Evolutionary conservation across 306 rosid genomes (phyloP), one percentile per base, ranked within the genome.

Genomic region (Castanea crenata): DNA sequence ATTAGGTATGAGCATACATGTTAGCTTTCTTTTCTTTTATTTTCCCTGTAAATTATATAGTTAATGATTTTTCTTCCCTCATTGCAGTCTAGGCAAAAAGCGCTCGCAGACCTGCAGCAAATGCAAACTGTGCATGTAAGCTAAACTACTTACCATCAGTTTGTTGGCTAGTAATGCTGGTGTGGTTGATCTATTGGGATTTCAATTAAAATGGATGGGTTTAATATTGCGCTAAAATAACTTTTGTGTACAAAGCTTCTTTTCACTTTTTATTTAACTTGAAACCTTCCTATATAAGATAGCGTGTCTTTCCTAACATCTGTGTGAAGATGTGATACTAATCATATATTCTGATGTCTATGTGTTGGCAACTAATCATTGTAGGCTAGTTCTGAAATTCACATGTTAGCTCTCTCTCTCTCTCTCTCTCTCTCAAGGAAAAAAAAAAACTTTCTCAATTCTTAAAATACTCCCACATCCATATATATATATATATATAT

Each of bases 41-140:
- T 59, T 23, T 23, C 27, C 5, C 23, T 29, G 6, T 63, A 63
- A 63, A 63, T 29, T 59, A 59, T 21, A 8, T 63, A 29, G 51
- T 19, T 19, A 35, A 9, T 67, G 52, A 35, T 52, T 64, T 64
- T 18, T 19, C 6, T 35, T 35, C 19, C 11, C 38, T 35, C 52
- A 18, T 68, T 68, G 80, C 93, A 94, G 97, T 92, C 98, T 32
- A 89, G 98, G 91, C 97, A 92, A 76, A 94, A 94, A 80, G 97
- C 98, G 78, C 90, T 94, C 10, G 88, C 93, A 63, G 98, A 94
- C 83, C 89, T 94, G 69, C 93, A 88, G 72, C 98, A 90, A 82
- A 92, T 92, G 98, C 98, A 94, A 56, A 80, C 86, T 69, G 94
- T 92, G 65, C 88, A 92, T 76, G 98, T 92, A 87, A 87, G 98